Evolutionary conservation across 2,329 filamentous ascomycete genomes (phyloP).

Genomic region (Geosmithia flava): DNA sequence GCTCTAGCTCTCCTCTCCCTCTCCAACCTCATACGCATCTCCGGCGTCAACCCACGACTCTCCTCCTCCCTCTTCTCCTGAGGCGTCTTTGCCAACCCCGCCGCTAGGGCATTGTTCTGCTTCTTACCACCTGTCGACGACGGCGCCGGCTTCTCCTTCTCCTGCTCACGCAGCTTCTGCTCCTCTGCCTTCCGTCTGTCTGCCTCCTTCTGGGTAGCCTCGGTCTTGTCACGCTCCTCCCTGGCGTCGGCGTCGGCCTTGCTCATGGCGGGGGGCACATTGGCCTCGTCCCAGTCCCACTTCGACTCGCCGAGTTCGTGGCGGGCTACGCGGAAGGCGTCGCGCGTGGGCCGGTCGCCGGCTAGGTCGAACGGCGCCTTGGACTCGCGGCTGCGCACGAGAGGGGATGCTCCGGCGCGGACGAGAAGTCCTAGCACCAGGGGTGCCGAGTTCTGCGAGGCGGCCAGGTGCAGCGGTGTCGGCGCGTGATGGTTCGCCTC

Average conservation of each 20-base stretch:
- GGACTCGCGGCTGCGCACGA: slow-evolving; percentile 57
- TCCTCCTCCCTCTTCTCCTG: slow-evolving; percentile 78
- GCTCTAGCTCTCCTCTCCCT: slow-evolving; percentile 82
- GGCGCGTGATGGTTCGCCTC: slow-evolving; percentile 69
- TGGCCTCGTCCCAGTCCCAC: slow-evolving; percentile 69
- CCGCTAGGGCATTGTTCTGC: slow-evolving; percentile 38
- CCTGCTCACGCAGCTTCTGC: slow-evolving; percentile 57
- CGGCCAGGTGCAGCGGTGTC: slow-evolving; percentile 75
- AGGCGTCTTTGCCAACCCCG: slow-evolving; percentile 55
- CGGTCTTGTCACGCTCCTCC: slow-evolving; percentile 56
- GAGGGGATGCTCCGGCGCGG: slow-evolving; percentile 66
- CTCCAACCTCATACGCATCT: slow-evolving; percentile 76
- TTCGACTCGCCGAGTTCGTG: slow-evolving; percentile 63
- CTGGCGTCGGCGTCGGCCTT: slow-evolving; percentile 60
- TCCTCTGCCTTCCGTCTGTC: slow-evolving; percentile 63
- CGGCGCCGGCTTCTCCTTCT: slow-evolving; percentile 19
- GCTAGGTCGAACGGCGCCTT: slow-evolving; percentile 79
- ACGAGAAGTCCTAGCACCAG: slow-evolving; percentile 67
- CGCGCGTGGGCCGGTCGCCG: slow-evolving; percentile 73
- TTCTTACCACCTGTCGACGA: slow-evolving; percentile 32
- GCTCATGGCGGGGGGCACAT: slow-evolving; percentile 59
- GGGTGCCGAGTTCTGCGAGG: slow-evolving; percentile 65
- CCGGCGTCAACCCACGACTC: slow-evolving; percentile 69
- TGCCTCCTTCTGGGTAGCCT: slow-evolving; percentile 55
- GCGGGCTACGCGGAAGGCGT: slow-evolving; percentile 83